Percentiles rank a stretch among this genome's conserved stretches.
Conservation (phyloP, 345 rosid species). For the Laguncularia racemosa region DNA sequence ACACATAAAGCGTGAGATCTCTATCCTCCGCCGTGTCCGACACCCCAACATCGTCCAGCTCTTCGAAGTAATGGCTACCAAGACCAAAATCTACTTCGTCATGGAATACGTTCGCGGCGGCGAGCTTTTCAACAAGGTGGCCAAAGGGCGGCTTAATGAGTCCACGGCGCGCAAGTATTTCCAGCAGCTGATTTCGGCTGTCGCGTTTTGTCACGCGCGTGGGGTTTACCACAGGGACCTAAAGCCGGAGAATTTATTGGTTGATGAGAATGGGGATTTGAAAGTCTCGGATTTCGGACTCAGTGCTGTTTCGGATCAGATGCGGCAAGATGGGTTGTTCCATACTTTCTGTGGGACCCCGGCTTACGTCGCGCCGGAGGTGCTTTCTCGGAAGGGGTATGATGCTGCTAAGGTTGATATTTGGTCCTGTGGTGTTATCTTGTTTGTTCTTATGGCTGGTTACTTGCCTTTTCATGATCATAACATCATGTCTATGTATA, state of each 20-base stretch:
- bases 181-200: conserved; percentile 75
- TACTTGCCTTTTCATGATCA: conserved; percentile 74
- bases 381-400: conserved; percentile 57
- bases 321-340: conserved; percentile 58
- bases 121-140: conserved; percentile 60
- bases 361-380: conserved; percentile 82
- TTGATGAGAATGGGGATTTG: conserved; percentile 62
- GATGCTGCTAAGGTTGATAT: conserved; percentile 81
- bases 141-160: conserved; percentile 63
- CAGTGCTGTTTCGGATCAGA: conserved; percentile 72
- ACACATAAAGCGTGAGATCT: conserved; percentile 71
- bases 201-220: conserved; percentile 66
- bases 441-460: conserved; percentile 75
- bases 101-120: conserved; percentile 87
- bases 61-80: conserved; percentile 85
- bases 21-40: conserved; percentile 79
- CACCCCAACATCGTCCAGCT: conserved; percentile 79
- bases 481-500: conserved; percentile 69
- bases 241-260: conserved; percentile 75
- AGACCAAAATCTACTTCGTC: conserved; percentile 73
- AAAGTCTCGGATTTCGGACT: conserved; percentile 90
- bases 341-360: conserved; percentile 91
- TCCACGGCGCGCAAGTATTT: conserved; percentile 55
- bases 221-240: conserved; percentile 87
- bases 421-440: conserved; percentile 91